phyloP scores from a whole-genome alignment of 148 eudicot species.

The Talinum fruticosum region DNA sequence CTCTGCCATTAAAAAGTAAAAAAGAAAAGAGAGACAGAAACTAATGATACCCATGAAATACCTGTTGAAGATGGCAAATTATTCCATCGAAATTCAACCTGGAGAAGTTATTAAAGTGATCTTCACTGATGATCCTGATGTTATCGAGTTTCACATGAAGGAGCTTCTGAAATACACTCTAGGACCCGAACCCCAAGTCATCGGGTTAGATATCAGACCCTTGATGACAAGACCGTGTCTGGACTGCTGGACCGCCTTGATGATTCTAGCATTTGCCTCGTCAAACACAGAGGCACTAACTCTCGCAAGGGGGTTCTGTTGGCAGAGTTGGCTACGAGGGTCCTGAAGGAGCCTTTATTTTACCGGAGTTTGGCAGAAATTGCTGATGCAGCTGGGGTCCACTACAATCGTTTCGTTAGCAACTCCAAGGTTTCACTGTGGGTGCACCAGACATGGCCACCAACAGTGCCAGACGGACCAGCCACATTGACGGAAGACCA shows the following conservation, averaged over 20 bases:
- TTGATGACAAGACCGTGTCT: neutral
- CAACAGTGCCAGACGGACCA: neutral
- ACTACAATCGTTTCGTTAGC: neutral
- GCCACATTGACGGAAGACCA: neutral
- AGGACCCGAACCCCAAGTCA: neutral
- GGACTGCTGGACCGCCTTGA: neutral
- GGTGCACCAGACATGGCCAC: neutral
- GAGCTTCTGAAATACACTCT: neutral
- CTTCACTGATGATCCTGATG: neutral
- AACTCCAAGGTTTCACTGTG: too few species aligned
- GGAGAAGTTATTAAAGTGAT: neutral
- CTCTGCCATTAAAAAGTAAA: too few species aligned
- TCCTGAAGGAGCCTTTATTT: constrained; percentile 3
- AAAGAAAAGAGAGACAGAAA: too few species aligned
- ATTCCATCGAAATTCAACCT: neutral
- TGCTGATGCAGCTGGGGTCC: constrained; percentile 8
- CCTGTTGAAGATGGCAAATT: neutral
- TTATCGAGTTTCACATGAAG: neutral
- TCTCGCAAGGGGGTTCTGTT: neutral
- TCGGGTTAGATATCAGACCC: neutral
- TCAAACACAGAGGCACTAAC: neutral
- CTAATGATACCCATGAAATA: neutral
- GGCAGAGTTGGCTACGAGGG: constrained; percentile 10
- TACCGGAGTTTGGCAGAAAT: neutral
- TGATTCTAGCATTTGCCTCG: constrained; percentile 5